A percentile compares a stretch with the other conserved stretches of the same genome.
These are phyloP conservation scores for Xylaria castorea DNA, from an alignment of 495 filamentous ascomycete species.

Conservation along the genomic window DNA sequence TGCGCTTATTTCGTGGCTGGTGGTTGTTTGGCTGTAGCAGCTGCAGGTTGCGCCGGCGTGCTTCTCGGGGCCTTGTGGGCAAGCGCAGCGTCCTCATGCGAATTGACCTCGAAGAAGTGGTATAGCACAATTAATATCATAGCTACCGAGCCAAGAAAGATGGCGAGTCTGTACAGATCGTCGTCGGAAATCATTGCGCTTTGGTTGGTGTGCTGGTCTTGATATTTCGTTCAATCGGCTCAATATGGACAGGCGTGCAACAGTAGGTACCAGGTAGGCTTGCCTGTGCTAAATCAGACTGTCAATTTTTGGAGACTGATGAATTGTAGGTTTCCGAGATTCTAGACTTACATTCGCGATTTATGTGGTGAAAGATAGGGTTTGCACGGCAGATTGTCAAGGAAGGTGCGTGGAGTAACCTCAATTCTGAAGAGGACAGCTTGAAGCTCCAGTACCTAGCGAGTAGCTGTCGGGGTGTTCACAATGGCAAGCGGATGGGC, in stretches of 20 bases:
- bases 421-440: constrained; percentile 38
- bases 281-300: background rate
- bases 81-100: constrained; percentile 55
- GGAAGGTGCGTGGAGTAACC: constrained; percentile 15
- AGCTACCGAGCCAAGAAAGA: constrained; percentile 88
- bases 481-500: background rate
- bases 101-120: constrained; percentile 97
- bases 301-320: background rate
- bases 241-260: background rate
- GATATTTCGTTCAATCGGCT: constrained; percentile 21
- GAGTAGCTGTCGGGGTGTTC: constrained; percentile 8
- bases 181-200: constrained; percentile 82
- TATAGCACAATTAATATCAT: constrained; percentile 96
- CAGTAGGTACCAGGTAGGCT: background rate
- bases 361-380: constrained; percentile 6
- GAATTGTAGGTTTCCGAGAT: background rate
- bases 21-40: constrained; percentile 32
- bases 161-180: constrained; percentile 83
- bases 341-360: constrained; percentile 11
- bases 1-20: constrained; percentile 27
- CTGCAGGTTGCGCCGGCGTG: constrained; percentile 45
- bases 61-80: constrained; percentile 34
- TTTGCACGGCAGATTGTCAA: constrained; percentile 1
- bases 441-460: constrained; percentile 34
- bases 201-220: constrained; percentile 12